Evolutionary conservation across 768 basidiomycete species (phyloP).

Genomic region (Floccularia luteovirens): DNA sequence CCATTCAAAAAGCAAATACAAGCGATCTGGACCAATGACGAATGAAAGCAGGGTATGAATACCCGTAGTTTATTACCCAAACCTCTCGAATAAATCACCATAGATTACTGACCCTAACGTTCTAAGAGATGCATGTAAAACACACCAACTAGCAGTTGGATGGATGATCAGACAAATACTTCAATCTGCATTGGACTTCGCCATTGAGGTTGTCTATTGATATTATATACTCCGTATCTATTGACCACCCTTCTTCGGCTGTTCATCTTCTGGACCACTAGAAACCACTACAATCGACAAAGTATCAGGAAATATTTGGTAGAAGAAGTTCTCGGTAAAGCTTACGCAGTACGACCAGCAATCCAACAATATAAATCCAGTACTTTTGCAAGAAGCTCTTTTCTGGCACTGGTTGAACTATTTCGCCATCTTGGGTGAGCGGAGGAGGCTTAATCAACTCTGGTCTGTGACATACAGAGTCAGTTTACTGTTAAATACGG

Average conservation of each 20-base stretch:
- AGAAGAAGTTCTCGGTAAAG: conserved; percentile 8
- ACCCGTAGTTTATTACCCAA: not conserved
- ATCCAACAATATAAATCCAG: conserved; percentile 74
- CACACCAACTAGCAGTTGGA: too few relatives aligned
- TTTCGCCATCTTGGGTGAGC: conserved; percentile 58
- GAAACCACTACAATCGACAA: conserved; percentile 18
- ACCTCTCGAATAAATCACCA: not conserved
- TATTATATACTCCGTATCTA: too few relatives aligned
- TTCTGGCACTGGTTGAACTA: conserved; percentile 52
- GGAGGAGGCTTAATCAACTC: conserved; percentile 62
- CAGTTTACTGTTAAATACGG: conserved; percentile 1
- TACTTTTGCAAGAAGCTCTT: conserved; percentile 85
- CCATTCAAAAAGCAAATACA: conserved; percentile 80
- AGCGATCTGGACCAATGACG: conserved; percentile 48
- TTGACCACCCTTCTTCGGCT: conserved; percentile 16
- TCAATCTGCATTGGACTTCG: too few relatives aligned
- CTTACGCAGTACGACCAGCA: conserved; percentile 53
- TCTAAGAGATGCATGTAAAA: too few relatives aligned
- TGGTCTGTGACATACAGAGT: conserved; percentile 36
- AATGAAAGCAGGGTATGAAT: conserved; percentile 18
- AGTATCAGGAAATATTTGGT: not conserved
- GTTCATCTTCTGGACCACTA: conserved; percentile 31
- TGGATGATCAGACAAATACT: too few relatives aligned
- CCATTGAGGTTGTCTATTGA: too few relatives aligned
- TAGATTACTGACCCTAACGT: too few relatives aligned